Base-by-base conservation (phyloP, 208 protist genomes). In the Trypanosoma conorhini region DNA sequence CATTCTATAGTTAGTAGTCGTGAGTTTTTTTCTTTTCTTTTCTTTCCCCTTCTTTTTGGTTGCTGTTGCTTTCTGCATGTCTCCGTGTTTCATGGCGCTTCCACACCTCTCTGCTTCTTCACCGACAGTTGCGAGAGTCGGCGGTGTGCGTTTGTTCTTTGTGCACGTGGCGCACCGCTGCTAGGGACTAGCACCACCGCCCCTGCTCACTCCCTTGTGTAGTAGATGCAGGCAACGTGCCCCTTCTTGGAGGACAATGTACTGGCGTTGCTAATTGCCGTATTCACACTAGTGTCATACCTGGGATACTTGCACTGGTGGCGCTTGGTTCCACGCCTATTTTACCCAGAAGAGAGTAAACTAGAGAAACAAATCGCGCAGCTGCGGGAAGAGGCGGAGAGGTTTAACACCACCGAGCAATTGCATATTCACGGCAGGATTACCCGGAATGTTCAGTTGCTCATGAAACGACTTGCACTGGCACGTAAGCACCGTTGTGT, bases 241-340 rank as follows among this genome's bases (percentile, higher is more conserved):
- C 22, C 22, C 42, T 10, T 1, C 40, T 59, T 54, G 55, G 48
- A 35, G n/a, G 76, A 80, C 58, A 54, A 67, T 8, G n/a, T 50
- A 22, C 28, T 83, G 26, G 62, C 69, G 10, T 5, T 88, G 17
- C n/a, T 74, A 22, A 72, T 82, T 56, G 74, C 79, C 12, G 50
- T 75, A 19, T 58, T 33, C 50, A 82, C 74, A 17, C 10, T 74
- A 28, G 22, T 83, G 22, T 80, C 81, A 21, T 83, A 84, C 59
- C 42, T 79, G 0, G n/a, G 44, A 33, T 85, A 76, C 64, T 46
- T 74, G 3, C 64, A 66, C 44, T 93, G 88, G 85, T 74, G 79
- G 30, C 58, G 60, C 0, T 58, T 83, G 15, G 81, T 76, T 5
- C 79, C 81, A 8, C 63, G 24, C 5, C 33, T 89, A 13, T 82